phyloP scores from a whole-genome alignment of 2,329 filamentous ascomycete genomes.

The Ambrosiella xylebori region DNA sequence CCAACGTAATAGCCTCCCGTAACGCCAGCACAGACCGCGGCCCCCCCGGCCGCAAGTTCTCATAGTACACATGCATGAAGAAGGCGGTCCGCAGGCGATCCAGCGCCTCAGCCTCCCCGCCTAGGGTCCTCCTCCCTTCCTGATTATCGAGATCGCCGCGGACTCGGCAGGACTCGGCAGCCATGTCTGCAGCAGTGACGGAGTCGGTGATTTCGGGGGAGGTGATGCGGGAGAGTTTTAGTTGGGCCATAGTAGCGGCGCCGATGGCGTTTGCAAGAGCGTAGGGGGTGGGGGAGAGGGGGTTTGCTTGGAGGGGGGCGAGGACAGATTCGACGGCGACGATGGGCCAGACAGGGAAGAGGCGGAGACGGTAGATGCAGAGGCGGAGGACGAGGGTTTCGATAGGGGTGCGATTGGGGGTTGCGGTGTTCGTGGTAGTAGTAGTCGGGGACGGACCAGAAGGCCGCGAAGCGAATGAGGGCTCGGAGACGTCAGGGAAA shows the following conservation, averaged over 20 bases:
- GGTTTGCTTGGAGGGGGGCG: conserved; percentile 20
- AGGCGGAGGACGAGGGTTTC: conserved; percentile 15
- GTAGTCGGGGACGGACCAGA: neutral
- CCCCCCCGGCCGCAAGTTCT: conserved; percentile 30
- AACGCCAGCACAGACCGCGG: conserved; percentile 30
- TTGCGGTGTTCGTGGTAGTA: neutral
- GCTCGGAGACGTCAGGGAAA: too few species aligned
- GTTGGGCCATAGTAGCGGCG: conserved; percentile 31
- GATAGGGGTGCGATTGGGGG: neutral
- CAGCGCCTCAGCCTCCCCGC: conserved; percentile 16
- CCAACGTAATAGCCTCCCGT: conserved; percentile 33
- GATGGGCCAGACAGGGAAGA: conserved; percentile 36
- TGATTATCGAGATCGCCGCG: conserved; percentile 13
- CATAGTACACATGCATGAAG: conserved; percentile 34
- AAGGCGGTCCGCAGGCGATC: conserved; percentile 30
- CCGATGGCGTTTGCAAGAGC: conserved; percentile 29
- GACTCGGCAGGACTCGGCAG: conserved; percentile 21
- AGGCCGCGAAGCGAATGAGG: neutral
- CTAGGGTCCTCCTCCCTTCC: conserved; percentile 2
- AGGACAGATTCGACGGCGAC: conserved; percentile 28
- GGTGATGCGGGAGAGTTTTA: conserved; percentile 21
- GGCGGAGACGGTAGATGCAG: conserved; percentile 30
- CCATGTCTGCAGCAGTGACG: conserved; percentile 20
- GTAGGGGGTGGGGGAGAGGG: conserved; percentile 21
- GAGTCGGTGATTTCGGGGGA: conserved; percentile 18